A percentile compares a stretch with the other conserved stretches of the same genome.
These are phyloP conservation scores for Cryptosporidium tyzzeri DNA, from an alignment of 169 alveolate genomes.

Conservation along the genomic window DNA sequence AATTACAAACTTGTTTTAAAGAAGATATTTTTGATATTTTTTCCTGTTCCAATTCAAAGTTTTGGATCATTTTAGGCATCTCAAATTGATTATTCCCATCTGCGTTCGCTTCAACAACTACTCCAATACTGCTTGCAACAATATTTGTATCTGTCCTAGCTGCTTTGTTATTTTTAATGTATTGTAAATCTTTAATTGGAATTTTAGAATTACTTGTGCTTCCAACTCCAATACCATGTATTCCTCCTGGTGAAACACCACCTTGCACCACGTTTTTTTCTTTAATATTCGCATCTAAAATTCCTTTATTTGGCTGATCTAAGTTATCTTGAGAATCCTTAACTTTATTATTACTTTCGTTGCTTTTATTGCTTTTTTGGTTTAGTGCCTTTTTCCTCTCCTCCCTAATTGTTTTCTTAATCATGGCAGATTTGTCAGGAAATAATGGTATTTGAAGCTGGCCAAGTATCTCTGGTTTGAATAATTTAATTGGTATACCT, in stretches of 20 bases:
- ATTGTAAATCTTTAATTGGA: neutral
- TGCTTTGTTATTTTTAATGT: neutral
- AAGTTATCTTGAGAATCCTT: constrained; percentile 21
- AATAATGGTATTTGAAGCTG: constrained; percentile 56
- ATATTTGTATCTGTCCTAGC: constrained; percentile 36
- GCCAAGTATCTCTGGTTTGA: constrained; percentile 30
- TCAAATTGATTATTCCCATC: constrained; percentile 17
- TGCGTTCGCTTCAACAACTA: constrained; percentile 3
- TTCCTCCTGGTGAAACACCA: constrained; percentile 60
- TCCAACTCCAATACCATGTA: constrained; percentile 72
- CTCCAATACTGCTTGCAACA: constrained; percentile 64
- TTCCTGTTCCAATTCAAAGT: constrained; percentile 40
- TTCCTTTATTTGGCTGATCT: neutral
- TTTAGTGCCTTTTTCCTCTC: constrained; percentile 4
- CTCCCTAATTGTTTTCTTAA: constrained; percentile 39
- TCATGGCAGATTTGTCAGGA: constrained; percentile 62
- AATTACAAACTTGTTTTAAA: constrained; percentile 48
- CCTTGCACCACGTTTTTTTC: constrained; percentile 52
- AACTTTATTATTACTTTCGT: neutral
- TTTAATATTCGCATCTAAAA: neutral
- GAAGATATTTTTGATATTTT: constrained; percentile 44
- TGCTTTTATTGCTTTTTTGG: neutral
- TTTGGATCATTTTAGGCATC: constrained; percentile 13
- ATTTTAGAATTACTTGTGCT: constrained; percentile 56
- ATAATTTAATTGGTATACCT: constrained; percentile 44